A percentile compares a stretch with the other conserved stretches of the same genome.
Conservation (phyloP, 345 rosid genomes). For the Eucalyptus virginea region DNA sequence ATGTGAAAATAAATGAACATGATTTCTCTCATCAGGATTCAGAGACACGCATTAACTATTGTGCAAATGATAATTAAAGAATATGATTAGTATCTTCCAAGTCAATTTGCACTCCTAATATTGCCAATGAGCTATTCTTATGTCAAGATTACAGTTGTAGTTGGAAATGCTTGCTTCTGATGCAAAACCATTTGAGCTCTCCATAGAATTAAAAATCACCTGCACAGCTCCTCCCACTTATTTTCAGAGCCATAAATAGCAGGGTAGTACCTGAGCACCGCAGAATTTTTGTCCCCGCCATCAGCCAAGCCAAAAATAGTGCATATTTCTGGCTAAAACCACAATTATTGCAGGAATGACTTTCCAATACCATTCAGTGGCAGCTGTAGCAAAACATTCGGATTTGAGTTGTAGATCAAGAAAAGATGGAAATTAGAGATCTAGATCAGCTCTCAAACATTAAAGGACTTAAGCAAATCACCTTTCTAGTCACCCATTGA, state of each 20-base stretch:
- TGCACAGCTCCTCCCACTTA: not conserved
- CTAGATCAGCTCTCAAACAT: not conserved
- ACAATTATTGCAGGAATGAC: not conserved
- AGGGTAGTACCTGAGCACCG: not conserved
- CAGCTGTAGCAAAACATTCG: too few relatives aligned
- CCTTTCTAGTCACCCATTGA: not conserved
- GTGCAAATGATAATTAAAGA: not conserved
- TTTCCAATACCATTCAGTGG: not conserved
- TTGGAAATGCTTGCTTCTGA: not conserved
- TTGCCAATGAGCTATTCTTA: not conserved
- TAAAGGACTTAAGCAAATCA: not conserved
- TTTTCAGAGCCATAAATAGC: not conserved
- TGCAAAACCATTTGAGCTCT: not conserved
- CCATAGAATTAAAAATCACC: not conserved
- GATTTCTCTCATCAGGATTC: not conserved
- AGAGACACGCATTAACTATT: too few relatives aligned
- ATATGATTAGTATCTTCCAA: not conserved
- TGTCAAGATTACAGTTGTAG: not conserved
- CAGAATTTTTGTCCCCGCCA: not conserved
- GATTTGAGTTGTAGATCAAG: not conserved
- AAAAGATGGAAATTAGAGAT: not conserved
- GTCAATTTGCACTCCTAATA: not conserved
- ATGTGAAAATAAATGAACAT: not conserved
- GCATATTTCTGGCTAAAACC: not conserved
- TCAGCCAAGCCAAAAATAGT: not conserved